phyloP scores from a whole-genome alignment of 2,329 filamentous ascomycete genomes.

The Zasmidium citrigriseum region DNA sequence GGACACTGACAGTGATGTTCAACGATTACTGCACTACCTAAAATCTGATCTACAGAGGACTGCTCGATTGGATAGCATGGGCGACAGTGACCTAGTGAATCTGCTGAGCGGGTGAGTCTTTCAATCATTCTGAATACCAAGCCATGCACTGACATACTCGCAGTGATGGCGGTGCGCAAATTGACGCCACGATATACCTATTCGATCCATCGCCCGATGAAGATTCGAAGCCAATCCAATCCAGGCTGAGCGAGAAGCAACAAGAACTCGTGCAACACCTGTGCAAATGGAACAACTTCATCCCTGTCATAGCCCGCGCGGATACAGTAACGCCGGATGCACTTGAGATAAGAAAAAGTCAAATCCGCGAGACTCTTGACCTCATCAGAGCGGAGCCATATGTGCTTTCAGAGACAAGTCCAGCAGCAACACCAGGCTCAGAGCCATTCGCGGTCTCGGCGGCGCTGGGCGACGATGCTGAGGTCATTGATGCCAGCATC shows the following conservation, averaged over 20 bases:
- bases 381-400: constrained; percentile 15
- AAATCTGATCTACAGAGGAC: constrained; percentile 68
- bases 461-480: constrained; percentile 67
- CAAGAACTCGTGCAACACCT: constrained; percentile 44
- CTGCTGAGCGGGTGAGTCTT: constrained; percentile 66
- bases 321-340: constrained; percentile 55
- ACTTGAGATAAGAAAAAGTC: constrained; percentile 15
- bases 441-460: constrained; percentile 76
- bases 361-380: constrained; percentile 20
- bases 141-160: not conserved
- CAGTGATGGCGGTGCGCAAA: constrained; percentile 71
- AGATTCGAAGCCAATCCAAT: not conserved
- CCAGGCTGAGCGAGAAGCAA: constrained; percentile 16
- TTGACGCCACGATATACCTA: constrained; percentile 84
- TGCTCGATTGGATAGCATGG: constrained; percentile 61
- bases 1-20: constrained; percentile 52
- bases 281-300: constrained; percentile 74
- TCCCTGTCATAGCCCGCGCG: constrained; percentile 76
- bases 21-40: constrained; percentile 57
- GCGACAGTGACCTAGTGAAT: constrained; percentile 72
- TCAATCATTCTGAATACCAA: not conserved
- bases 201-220: constrained; percentile 59
- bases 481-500: constrained; percentile 88
- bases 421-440: not conserved
- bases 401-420: constrained; percentile 1